Percentiles rank a stretch among this genome's conserved stretches.
Evolutionary conservation across 768 basidiomycete species (phyloP).

Genomic region (Holtermanniella nyarrowii): DNA sequence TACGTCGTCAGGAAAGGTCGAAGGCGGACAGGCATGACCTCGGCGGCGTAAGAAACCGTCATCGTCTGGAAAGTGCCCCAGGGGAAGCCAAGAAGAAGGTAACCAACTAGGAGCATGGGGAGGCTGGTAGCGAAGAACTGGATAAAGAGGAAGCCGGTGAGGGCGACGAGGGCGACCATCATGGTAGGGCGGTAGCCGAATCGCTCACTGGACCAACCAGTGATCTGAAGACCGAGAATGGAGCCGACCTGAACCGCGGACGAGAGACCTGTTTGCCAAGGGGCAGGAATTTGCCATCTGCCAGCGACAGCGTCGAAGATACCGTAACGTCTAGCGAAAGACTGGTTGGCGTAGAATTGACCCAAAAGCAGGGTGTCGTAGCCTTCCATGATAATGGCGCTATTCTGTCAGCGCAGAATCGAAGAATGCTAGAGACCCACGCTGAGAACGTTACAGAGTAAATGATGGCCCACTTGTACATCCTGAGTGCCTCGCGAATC

Average conservation of each 20-base stretch:
- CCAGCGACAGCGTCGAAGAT: constrained; percentile 7
- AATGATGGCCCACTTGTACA: constrained; percentile 29
- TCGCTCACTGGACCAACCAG: constrained; percentile 14
- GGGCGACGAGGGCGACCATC: background rate
- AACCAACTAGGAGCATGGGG: constrained; percentile 7
- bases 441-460: constrained; percentile 30
- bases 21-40: constrained; percentile 30
- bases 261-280: constrained; percentile 38
- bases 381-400: constrained; percentile 30
- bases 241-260: constrained; percentile 34
- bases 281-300: constrained; percentile 21
- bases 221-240: constrained; percentile 35
- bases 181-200: constrained; percentile 9
- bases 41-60: constrained; percentile 38
- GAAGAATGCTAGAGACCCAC: constrained; percentile 1
- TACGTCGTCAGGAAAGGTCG: constrained; percentile 25
- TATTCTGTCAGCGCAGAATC: background rate
- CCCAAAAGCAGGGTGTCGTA: constrained; percentile 14
- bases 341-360: constrained; percentile 18
- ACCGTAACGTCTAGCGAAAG: constrained; percentile 22
- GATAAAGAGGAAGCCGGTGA: constrained; percentile 17
- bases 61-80: constrained; percentile 28
- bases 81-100: constrained; percentile 10
- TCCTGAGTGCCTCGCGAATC: constrained; percentile 21
- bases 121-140: constrained; percentile 17